These are phyloP conservation scores for Nicotiana paniculata DNA, from an alignment of 257 asterid genomes.

Conservation along the genomic window DNA sequence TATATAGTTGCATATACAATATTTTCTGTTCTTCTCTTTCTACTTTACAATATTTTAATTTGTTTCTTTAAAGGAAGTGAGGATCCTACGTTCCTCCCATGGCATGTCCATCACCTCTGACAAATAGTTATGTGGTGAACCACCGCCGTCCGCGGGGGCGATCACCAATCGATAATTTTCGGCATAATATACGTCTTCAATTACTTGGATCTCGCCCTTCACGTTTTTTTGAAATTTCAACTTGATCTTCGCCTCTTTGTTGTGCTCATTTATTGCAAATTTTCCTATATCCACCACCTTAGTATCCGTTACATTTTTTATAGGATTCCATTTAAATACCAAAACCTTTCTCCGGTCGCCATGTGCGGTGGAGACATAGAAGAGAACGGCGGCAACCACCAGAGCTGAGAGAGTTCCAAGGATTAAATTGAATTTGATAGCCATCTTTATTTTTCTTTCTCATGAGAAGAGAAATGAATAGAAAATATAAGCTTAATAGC, in stretches of 20 bases:
- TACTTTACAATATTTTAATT: too few relatives aligned
- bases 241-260: constrained; percentile 4
- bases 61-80: not conserved
- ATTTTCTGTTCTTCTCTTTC: too few relatives aligned
- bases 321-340: constrained; percentile 12
- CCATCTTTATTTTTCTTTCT: constrained; percentile 14
- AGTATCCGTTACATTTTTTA: constrained; percentile 14
- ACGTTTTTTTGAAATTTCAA: constrained; percentile 22
- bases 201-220: constrained; percentile 18
- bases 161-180: constrained; percentile 27
- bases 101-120: constrained; percentile 27
- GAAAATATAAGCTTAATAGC: not conserved
- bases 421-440: not conserved
- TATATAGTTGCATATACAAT: too few relatives aligned
- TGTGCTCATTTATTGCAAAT: constrained; percentile 33
- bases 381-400: not conserved
- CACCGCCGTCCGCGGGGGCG: constrained; percentile 11
- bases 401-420: not conserved
- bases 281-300: constrained; percentile 19
- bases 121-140: constrained; percentile 5
- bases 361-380: not conserved
- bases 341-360: not conserved
- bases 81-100: constrained; percentile 16
- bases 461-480: not conserved
- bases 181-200: not conserved